phyloP scores from a whole-genome alignment of 345 rosid species.

The Bruguiera sexangula region DNA sequence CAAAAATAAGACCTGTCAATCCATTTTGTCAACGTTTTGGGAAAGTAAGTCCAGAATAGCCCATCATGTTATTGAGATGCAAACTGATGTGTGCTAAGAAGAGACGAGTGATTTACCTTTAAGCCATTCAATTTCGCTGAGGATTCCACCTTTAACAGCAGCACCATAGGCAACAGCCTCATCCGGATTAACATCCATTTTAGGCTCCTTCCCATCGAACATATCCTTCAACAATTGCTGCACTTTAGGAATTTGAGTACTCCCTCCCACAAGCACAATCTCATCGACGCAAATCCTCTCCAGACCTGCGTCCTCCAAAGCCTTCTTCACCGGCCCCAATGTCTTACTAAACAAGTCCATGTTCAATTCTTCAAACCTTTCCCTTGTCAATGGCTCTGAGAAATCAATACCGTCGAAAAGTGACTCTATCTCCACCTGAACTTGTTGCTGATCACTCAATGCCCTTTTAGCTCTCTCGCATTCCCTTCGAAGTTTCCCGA shows the following conservation, averaged over 20 bases:
- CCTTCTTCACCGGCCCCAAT: slow-evolving; percentile 45
- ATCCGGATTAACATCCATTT: slow-evolving; percentile 52
- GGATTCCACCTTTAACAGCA: slow-evolving; percentile 50
- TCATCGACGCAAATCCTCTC: slow-evolving; percentile 42
- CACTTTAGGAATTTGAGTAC: slow-evolving; percentile 52
- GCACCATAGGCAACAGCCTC: slow-evolving; percentile 67
- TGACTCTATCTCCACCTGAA: slow-evolving; percentile 47
- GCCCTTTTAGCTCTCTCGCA: slow-evolving; percentile 56
- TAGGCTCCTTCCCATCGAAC: slow-evolving; percentile 52
- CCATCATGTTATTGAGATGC: no score
- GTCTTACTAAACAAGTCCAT: slow-evolving; percentile 55
- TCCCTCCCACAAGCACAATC: slow-evolving; percentile 65
- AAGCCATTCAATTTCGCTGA: not conserved
- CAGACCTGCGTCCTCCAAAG: slow-evolving; percentile 44
- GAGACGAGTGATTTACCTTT: no score
- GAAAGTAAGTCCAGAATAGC: no score
- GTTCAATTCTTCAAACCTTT: slow-evolving; percentile 54
- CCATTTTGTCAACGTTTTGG: no score
- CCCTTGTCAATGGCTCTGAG: slow-evolving; percentile 53
- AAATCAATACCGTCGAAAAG: slow-evolving; percentile 51
- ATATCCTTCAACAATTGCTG: slow-evolving; percentile 48
- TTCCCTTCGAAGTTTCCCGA: slow-evolving; percentile 50
- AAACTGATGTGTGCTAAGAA: no score
- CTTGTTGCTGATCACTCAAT: slow-evolving; percentile 50
- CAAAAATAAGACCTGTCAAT: no score